Conservation (phyloP, 352 stramenopile genomes). For the Globisporangium uncinulatum region DNA sequence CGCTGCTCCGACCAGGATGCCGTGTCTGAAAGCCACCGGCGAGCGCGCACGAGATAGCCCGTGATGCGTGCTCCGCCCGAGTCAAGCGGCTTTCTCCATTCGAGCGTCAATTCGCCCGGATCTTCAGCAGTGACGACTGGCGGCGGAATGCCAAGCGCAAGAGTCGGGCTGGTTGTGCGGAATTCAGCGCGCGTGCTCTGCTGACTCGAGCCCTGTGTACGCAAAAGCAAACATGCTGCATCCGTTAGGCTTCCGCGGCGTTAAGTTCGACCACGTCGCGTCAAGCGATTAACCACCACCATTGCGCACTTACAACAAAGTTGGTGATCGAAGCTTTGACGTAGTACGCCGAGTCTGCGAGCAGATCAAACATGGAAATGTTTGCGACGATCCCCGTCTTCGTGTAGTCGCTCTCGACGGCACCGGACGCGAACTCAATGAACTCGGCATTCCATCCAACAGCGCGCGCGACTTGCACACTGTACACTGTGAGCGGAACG, state of each 20-base stretch:
- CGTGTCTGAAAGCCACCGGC: slow-evolving; percentile 14
- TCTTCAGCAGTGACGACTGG: slow-evolving; percentile 30
- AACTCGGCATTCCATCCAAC: slow-evolving; percentile 15
- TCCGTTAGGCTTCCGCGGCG: neutral
- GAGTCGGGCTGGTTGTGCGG: slow-evolving; percentile 24
- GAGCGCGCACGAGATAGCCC: slow-evolving; percentile 33
- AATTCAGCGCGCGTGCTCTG: slow-evolving; percentile 19
- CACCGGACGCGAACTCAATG: slow-evolving; percentile 8
- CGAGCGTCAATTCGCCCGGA: slow-evolving; percentile 37
- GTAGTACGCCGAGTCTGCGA: slow-evolving; percentile 31
- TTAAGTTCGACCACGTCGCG: neutral
- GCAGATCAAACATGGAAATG: slow-evolving; percentile 23
- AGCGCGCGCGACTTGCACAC: slow-evolving; percentile 24
- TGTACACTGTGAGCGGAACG: slow-evolving; percentile 15
- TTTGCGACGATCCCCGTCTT: slow-evolving; percentile 12
- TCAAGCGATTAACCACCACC: neutral
- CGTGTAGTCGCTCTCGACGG: slow-evolving; percentile 7
- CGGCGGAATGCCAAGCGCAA: slow-evolving; percentile 16
- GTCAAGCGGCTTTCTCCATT: slow-evolving; percentile 36
- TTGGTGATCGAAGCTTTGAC: slow-evolving; percentile 18
- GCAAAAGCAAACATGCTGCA: neutral
- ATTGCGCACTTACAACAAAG: slow-evolving; percentile 14
- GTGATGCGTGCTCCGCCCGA: slow-evolving; percentile 34
- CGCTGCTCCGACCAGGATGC: slow-evolving; percentile 23
- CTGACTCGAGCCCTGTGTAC: slow-evolving; percentile 29